Evolutionary conservation across 2,329 filamentous ascomycete genomes (phyloP), one percentile per base, ranked within the genome.

Genomic region (Plenodomus lindquistii): DNA sequence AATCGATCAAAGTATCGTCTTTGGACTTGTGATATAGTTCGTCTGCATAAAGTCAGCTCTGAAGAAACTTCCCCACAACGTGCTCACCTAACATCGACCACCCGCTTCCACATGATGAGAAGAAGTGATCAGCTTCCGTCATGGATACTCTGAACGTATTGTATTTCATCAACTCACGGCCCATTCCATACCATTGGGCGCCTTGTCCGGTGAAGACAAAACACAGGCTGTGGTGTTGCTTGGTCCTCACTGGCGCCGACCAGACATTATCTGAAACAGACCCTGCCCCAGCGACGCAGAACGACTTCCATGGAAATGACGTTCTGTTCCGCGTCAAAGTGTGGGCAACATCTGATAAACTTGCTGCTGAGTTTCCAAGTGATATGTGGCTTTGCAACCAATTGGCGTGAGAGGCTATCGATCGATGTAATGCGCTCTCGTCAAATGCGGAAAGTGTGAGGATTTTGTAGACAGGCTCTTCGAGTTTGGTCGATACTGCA

Each of bases 151-250:
- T 11, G 40, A 65, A 66, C 1, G 44, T 34, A 2, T 45, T 19
- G 19, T 55, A 60, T 10, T 15, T 20, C 27, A 59, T 38, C n/a
- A 67, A 42, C 22, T 63, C 55, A 3, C 44, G 37, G 9, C 62
- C 65, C 65, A 69, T 69, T 0, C 46, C 46, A 35, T 37, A 10
- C 53, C 57, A 70, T 34, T 68, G 63, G 2, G 66, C 66, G 9
- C 67, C 66, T 50, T 71, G 66, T 1, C 67, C 67, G 1, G 63
- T 71, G 52, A 68, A 71, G 1, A 67, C 55, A 21, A 54, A 57
- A 34, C 54, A 48, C 1, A 54, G 1, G 1, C 39, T 34, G 3
- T 20, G 10, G 1, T 40, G 18, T 5, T 35, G 45, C 27, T 40
- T 46, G 5, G 21, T 10, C 27, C 46, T 40, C 7, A 24, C 19